Conservation (phyloP, 192 early-diverging fungal species). For the Coemansia pectinata region DNA sequence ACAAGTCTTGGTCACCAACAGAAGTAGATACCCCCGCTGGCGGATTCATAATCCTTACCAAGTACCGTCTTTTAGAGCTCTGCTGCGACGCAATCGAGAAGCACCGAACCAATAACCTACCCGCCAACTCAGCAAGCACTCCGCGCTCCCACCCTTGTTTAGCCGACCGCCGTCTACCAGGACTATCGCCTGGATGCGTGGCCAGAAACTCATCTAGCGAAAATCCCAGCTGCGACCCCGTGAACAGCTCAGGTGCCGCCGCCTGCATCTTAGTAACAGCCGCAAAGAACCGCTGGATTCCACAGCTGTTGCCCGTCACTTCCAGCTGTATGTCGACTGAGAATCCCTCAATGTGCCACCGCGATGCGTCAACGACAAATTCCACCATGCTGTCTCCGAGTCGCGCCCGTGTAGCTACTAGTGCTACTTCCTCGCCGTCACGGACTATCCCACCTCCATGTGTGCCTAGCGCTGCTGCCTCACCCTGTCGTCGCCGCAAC, state of each 20-base stretch:
- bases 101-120: constrained; percentile 37
- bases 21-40: background rate
- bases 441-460: constrained; percentile 49
- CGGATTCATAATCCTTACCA: constrained; percentile 49
- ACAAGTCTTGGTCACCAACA: background rate
- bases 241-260: constrained; percentile 47
- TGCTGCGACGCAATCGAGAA: constrained; percentile 31
- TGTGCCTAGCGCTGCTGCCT: constrained; percentile 26
- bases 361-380: constrained; percentile 45
- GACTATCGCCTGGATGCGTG: background rate
- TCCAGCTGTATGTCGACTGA: constrained; percentile 16
- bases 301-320: constrained; percentile 10
- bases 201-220: constrained; percentile 11
- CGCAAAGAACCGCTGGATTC: constrained; percentile 12
- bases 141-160: background rate
- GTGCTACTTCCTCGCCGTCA: constrained; percentile 41
- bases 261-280: constrained; percentile 19
- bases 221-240: constrained; percentile 14
- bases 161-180: background rate
- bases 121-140: constrained; percentile 17
- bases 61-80: constrained; percentile 16
- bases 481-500: constrained; percentile 37
- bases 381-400: constrained; percentile 35
- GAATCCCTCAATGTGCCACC: constrained; percentile 19
- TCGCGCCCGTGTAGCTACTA: constrained; percentile 35